Percentiles rank a stretch among this genome's conserved stretches.
Evolutionary conservation across 768 basidiomycete genomes (phyloP).

Genomic region (Pleurotus tuber-regium): DNA sequence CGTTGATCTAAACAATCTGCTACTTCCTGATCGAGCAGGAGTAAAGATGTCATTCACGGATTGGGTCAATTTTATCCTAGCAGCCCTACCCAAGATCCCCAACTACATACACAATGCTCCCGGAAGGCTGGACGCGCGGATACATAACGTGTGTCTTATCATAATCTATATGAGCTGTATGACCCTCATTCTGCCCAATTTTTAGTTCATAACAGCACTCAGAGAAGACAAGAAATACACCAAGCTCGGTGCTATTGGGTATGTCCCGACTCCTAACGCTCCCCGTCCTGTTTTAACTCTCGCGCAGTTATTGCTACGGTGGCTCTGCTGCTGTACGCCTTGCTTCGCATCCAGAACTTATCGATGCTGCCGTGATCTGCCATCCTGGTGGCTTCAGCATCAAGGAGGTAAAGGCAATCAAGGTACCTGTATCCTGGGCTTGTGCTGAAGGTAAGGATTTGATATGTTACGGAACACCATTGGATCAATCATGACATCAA

Average conservation of each 20-base stretch:
- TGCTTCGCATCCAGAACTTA: conserved; percentile 27
- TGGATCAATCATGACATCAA: background rate
- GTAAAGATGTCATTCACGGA: conserved; percentile 28
- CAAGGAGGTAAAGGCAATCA: conserved; percentile 33
- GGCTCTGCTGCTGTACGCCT: conserved; percentile 36
- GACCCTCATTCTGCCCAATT: no score
- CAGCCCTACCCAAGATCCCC: conserved; percentile 27
- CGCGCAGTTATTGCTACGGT: conserved; percentile 41
- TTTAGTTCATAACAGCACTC: conserved; percentile 27
- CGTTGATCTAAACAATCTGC: conserved; percentile 21
- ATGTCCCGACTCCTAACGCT: conserved; percentile 6
- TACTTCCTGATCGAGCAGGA: conserved; percentile 31
- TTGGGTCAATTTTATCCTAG: conserved; percentile 27
- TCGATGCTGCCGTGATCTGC: conserved; percentile 38
- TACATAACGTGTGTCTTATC: conserved; percentile 19
- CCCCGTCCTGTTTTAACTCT: background rate
- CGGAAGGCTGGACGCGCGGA: conserved; percentile 27
- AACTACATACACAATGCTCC: conserved; percentile 30
- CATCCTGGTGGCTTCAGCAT: conserved; percentile 37
- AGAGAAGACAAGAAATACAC: conserved; percentile 36
- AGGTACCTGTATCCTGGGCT: conserved; percentile 20
- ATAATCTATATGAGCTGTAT: no score
- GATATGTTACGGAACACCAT: background rate
- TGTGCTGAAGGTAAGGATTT: conserved; percentile 17
- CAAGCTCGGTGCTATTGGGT: conserved; percentile 41